phyloP scores from a whole-genome alignment of 805 yeast genomes.

The Soucietia sequanensis region DNA sequence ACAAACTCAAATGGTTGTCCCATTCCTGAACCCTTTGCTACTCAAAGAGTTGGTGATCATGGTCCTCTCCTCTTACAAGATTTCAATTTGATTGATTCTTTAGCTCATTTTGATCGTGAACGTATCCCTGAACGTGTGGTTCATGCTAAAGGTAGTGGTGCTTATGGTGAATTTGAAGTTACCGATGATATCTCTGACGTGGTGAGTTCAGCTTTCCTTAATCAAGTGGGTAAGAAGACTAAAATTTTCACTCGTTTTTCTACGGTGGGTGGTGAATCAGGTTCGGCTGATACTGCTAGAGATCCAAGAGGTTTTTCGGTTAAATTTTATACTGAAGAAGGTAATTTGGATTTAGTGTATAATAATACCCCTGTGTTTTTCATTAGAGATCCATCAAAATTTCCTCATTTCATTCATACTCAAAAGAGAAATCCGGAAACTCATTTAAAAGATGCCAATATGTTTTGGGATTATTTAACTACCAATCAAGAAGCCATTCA shows the following conservation, averaged over 20 bases:
- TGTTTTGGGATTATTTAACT: conserved; percentile 83
- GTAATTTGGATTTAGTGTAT: conserved; percentile 80
- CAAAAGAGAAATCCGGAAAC: conserved; percentile 86
- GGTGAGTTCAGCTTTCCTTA: conserved; percentile 67
- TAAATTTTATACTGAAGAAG: conserved; percentile 80
- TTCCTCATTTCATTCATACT: conserved; percentile 85
- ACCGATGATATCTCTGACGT: conserved; percentile 81
- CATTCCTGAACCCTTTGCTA: conserved; percentile 71
- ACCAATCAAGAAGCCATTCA: conserved; percentile 73
- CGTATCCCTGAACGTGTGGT: conserved; percentile 91
- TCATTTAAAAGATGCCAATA: conserved; percentile 73
- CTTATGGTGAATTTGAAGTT: conserved; percentile 81
- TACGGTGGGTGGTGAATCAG: conserved; percentile 84
- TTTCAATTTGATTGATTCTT: conserved; percentile 72
- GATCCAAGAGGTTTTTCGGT: conserved; percentile 86
- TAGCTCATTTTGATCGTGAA: conserved; percentile 88
- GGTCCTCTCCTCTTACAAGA: conserved; percentile 85
- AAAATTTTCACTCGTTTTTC: conserved; percentile 73
- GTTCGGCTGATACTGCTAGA: conserved; percentile 79
- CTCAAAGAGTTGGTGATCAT: conserved; percentile 69
- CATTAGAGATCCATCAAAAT: conserved; percentile 80
- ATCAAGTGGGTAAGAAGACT: conserved; percentile 76
- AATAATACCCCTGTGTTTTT: conserved; percentile 87
- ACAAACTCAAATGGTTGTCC: conserved; percentile 78
- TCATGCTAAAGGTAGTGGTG: conserved; percentile 93